phyloP scores from a whole-genome alignment of 768 basidiomycete genomes.

The Cystobasidium tubakii region DNA sequence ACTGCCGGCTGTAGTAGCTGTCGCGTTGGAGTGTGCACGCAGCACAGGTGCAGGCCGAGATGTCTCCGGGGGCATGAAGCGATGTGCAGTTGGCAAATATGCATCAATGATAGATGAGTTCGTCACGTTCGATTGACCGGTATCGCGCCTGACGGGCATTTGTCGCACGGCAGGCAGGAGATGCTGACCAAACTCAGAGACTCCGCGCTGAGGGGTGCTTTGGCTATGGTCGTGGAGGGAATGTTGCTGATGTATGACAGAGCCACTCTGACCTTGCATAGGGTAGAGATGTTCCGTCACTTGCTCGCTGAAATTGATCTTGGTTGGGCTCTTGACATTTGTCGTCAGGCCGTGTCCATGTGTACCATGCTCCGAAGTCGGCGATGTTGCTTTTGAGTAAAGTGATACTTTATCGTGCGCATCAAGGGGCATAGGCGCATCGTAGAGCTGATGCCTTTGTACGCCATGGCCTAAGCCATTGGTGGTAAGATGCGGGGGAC shows the following conservation, averaged over 20 bases:
- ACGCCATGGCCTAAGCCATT: conserved; percentile 19
- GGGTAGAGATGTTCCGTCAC: conserved; percentile 38
- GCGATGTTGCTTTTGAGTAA: conserved; percentile 10
- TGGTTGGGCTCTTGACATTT: conserved; percentile 16
- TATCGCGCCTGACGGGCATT: neutral
- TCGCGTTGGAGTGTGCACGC: neutral
- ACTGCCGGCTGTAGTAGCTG: conserved; percentile 8
- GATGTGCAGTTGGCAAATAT: neutral
- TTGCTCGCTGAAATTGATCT: conserved; percentile 35
- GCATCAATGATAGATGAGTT: conserved; percentile 21
- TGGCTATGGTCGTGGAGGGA: neutral
- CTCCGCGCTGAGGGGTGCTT: neutral
- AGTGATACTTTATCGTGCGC: conserved; percentile 25
- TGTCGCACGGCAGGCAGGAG: neutral
- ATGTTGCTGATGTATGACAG: conserved; percentile 22
- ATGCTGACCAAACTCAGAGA: conserved; percentile 16
- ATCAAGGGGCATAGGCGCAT: conserved; percentile 33
- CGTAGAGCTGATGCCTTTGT: conserved; percentile 38
- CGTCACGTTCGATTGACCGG: neutral
- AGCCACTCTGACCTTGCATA: conserved; percentile 23
- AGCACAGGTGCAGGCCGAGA: conserved; percentile 2
- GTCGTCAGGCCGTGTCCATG: neutral
- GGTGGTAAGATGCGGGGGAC: neutral
- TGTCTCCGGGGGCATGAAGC: neutral
- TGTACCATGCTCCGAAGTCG: neutral